These are phyloP conservation scores for Fusarium sp. DNA, from an alignment of 2,329 filamentous ascomycete genomes.

Conservation along the genomic window DNA sequence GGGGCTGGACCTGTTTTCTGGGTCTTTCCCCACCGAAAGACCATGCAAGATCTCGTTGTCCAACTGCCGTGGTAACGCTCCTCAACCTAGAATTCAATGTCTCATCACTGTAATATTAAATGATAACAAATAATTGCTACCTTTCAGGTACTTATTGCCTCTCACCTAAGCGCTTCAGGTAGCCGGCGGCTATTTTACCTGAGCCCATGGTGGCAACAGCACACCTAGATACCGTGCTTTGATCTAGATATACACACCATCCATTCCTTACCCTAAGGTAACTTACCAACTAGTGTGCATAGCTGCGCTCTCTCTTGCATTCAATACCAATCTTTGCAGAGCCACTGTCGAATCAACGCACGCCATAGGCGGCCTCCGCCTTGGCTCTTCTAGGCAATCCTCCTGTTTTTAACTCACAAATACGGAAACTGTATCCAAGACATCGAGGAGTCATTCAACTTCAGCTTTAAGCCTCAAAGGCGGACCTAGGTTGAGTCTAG, in stretches of 20 bases:
- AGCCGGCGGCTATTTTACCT: slow-evolving; percentile 1
- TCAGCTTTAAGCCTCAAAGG: slow-evolving; percentile 15
- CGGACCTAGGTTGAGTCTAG: slow-evolving; percentile 3
- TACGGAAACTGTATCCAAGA: slow-evolving; percentile 6
- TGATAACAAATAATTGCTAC: not conserved
- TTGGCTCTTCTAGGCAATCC: not conserved
- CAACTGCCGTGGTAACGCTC: slow-evolving; percentile 8
- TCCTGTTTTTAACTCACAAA: not conserved
- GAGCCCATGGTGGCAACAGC: not conserved
- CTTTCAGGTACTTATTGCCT: not conserved
- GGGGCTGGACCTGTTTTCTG: slow-evolving; percentile 18
- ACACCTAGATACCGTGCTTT: slow-evolving; percentile 1
- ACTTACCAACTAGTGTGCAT: not conserved
- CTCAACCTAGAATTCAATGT: slow-evolving; percentile 2
- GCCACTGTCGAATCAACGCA: slow-evolving; percentile 3
- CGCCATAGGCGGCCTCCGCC: slow-evolving; percentile 5
- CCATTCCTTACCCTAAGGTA: no score
- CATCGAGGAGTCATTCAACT: not conserved
- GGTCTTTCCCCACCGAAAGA: slow-evolving; percentile 11
- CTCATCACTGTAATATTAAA: not conserved
- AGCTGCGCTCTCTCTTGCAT: slow-evolving; percentile 1
- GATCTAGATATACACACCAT: not conserved
- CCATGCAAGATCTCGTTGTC: slow-evolving; percentile 5
- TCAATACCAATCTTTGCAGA: not conserved
- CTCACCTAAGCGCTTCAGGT: slow-evolving; percentile 8